phyloP scores from a whole-genome alignment of 2,329 filamentous ascomycete species.

The Tolypocladium inflatum region DNA sequence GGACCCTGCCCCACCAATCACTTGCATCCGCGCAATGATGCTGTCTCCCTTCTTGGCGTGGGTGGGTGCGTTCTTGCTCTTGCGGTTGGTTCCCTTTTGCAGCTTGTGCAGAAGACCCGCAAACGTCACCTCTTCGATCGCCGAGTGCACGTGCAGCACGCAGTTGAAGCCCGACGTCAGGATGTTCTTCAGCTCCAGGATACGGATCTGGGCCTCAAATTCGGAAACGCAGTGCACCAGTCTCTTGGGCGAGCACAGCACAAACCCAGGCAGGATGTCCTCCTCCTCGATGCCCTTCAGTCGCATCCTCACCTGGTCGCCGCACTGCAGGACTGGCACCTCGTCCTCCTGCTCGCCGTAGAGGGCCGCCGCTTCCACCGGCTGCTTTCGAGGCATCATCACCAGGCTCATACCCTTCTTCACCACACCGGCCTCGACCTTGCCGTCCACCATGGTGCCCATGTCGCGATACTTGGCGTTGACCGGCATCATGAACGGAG shows the following conservation, averaged over 20 bases:
- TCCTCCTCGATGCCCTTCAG: slow-evolving; percentile 95
- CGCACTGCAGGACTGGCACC: slow-evolving; percentile 69
- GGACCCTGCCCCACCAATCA: slow-evolving; percentile 73
- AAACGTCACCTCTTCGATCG: slow-evolving; percentile 96
- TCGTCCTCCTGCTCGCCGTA: slow-evolving; percentile 98
- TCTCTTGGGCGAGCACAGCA: slow-evolving; percentile 89
- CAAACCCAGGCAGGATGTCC: slow-evolving; percentile 90
- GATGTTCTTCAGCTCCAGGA: slow-evolving; percentile 90
- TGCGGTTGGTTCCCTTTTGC: slow-evolving; percentile 86
- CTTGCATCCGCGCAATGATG: slow-evolving; percentile 86
- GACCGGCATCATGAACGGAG: slow-evolving; percentile 98
- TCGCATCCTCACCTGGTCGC: slow-evolving; percentile 88
- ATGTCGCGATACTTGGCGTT: slow-evolving; percentile 95
- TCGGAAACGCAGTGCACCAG: slow-evolving; percentile 80
- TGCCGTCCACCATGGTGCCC: slow-evolving; percentile 95
- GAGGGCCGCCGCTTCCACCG: slow-evolving; percentile 70
- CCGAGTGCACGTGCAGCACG: slow-evolving; percentile 92
- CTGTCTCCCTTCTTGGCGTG: slow-evolving; percentile 75
- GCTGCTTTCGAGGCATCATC: slow-evolving; percentile 93
- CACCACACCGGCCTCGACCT: slow-evolving; percentile 88
- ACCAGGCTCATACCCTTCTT: slow-evolving; percentile 80
- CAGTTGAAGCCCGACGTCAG: slow-evolving; percentile 94
- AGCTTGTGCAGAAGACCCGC: slow-evolving; percentile 80
- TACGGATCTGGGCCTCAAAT: slow-evolving; percentile 95
- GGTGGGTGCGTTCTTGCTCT: slow-evolving; percentile 86